Percentiles rank a stretch among this genome's conserved stretches.
These are phyloP conservation scores for Hydnomerulius pinastri DNA, from an alignment of 768 basidiomycete genomes.

Conservation along the genomic window DNA sequence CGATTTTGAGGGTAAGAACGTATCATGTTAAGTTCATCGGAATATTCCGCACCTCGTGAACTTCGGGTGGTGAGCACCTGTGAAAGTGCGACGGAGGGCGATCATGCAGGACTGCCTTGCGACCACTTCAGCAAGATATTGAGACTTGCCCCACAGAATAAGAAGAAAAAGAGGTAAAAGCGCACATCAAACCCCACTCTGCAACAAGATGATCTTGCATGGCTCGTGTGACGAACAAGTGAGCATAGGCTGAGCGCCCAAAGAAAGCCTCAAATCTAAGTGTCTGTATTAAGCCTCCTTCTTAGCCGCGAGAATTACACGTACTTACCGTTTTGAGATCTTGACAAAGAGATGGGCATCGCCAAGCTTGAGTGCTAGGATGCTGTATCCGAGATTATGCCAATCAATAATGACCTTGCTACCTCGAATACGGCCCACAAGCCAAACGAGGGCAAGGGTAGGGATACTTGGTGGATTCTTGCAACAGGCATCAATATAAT, in stretches of 20 bases:
- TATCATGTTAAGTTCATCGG: not conserved
- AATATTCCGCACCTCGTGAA: slow-evolving; percentile 64
- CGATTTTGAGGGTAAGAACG: not conserved
- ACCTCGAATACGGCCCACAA: slow-evolving; percentile 65
- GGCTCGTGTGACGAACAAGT: slow-evolving; percentile 90
- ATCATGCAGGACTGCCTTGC: slow-evolving; percentile 81
- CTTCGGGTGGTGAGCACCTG: slow-evolving; percentile 64
- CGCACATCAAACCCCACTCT: slow-evolving; percentile 79
- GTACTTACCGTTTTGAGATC: slow-evolving; percentile 69
- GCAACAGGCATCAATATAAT: slow-evolving; percentile 5
- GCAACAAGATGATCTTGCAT: slow-evolving; percentile 73
- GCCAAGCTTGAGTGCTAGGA: slow-evolving; percentile 84
- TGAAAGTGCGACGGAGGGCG: slow-evolving; percentile 88
- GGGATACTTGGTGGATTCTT: slow-evolving; percentile 98
- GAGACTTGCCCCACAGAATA: not conserved
- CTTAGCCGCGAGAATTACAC: not conserved
- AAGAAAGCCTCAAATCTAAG: slow-evolving; percentile 82
- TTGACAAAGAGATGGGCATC: slow-evolving; percentile 64
- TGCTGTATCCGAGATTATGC: slow-evolving; percentile 97
- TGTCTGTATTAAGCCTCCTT: slow-evolving; percentile 6
- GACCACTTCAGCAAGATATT: slow-evolving; percentile 55
- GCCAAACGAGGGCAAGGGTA: slow-evolving; percentile 82
- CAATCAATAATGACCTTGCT: slow-evolving; percentile 96
- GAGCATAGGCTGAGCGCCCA: slow-evolving; percentile 80
- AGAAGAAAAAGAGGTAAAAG: slow-evolving; percentile 12